Evolutionary conservation across 2,329 filamentous ascomycete species (phyloP), one percentile per base, ranked within the genome.

Genomic region (Ceratocystiopsis minuta): DNA sequence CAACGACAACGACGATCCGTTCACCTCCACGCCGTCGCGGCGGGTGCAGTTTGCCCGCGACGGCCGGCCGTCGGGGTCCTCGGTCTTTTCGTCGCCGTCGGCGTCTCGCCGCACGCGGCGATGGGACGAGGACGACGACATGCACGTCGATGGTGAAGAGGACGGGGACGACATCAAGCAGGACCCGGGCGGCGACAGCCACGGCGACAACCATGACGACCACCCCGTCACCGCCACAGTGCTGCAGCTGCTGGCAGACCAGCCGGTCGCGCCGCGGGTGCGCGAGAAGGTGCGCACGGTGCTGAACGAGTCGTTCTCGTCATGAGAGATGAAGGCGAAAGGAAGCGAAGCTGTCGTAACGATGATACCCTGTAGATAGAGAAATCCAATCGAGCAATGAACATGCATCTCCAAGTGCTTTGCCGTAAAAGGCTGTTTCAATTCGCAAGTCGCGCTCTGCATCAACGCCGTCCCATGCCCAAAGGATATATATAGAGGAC

Each of bases 251-350:
- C 61, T 79, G 1, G 55, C 56, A 14, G 57, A 55, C 36, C 59
- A 66, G 43, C 51, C 57, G 10, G 47, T 75, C 15, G 57, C 61
- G 17, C 51, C 55, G 2, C 45, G 51, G 0, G 57, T 61, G 1
- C 55, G 62, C 5, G 44, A 49, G 2, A 56, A 53, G 17, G 54
- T 79, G 4, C 62, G 80, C 14, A 56, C 68, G 6, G 70, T 70
- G 9, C 53, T 83, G 34, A 76, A 73, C 53, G 65, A 14, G 32
- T 33, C 32, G 32, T 33, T 15, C 32, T 3, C 36, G 35, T 35
- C 4, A n/a, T 15, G 17, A 16, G 16, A 36, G 20, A 32, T n/a
- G 9, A 36, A 38, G 24, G 9, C 24, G 24, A 28, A 10, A 28
- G 24, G 24, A 28, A 10, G 6, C 24, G 9, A 10, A 28, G 7